Base-by-base conservation (phyloP, 2,329 filamentous ascomycete species). In the Hypoxylon sp. region DNA sequence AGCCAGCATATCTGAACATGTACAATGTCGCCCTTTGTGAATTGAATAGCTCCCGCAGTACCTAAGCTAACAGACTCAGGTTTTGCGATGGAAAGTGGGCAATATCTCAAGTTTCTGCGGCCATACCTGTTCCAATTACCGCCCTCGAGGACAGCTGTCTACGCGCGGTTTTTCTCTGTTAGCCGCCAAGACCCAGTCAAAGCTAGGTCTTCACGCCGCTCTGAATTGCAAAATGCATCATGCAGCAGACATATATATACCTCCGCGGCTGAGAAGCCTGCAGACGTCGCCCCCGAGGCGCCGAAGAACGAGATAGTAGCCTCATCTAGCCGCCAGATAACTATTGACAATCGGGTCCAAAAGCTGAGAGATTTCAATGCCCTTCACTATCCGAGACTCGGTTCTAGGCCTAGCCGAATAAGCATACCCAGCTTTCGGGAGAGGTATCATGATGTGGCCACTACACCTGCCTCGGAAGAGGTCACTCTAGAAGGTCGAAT, bases 381-480 rank as follows among this genome's bases (percentile, higher is more conserved):
- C 3, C 78, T 89, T 68, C 76, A 79, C n/a, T 91, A 90, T 77
- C 90, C 90, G 3, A 83, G 87, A 52, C 77, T 86, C 13, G 74
- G 76, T 13, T 73, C 73, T 26, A 73, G 78, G 67, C 73, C 68
- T 19, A 71, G 72, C 19, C 74, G 77, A 52, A 77, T 85, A 72
- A 81, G 76, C 22, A 81, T 82, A 65, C 75, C 76, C 9, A 76
- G 68, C 19, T 86, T 81, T 71, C 78, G 74, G 57, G 60, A 73
- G 60, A 81, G 75, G 67, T 82, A 80, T 57, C 65, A 71, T 39
- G 50, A 74, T 60, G 69, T 71, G 54, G 53, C 58, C n/a, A 66
- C 65, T 17, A 68, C 69, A 4, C 71, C 74, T 44, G 63, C 66
- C 35, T 61, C 72, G 3, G 73, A 77, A 29, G 75, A 80, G 53